Evolutionary conservation across 2,329 filamentous ascomycete species (phyloP), one percentile per base, ranked within the genome.

Genomic region (Dactylellina leptospora): DNA sequence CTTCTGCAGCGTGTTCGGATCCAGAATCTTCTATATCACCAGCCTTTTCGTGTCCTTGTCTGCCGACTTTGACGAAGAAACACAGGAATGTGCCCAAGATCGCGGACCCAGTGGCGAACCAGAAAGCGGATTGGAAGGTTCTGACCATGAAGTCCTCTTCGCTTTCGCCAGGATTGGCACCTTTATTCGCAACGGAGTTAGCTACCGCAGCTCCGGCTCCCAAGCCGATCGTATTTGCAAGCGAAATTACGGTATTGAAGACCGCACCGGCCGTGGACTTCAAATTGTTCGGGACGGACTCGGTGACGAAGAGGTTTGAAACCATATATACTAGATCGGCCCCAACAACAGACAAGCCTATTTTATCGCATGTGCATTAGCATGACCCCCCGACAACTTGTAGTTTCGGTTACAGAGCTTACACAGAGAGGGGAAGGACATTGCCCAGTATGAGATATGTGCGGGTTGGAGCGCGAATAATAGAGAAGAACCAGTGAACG

Each of bases 291-390:
- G 60, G 60, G 10, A 73, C 69, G 4, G 69, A 73, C 45, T 73
- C 69, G 1, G 55, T 51, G 3, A 66, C 69, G 33, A 60, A 73
- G 47, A 73, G 60, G 40, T 73, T 73, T 22, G 61, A 42, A 22
- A 73, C 69, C 69, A 73, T 73, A 36, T 73, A 73, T 9, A 66
- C 60, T 4, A 73, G 69, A 40, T 73, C 69, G 33, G 69, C 69
- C 6, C 69, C 69, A 22, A 73, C 28, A n/a, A 73, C 69, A 11
- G 69, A 73, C 2, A 73, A 42, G 47, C 56, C 56, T 60, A 50
- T n/a, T 23, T 45, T 45, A n/a, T 40, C 36, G 5, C 36, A n/a
- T n/a, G 10, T 44, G 2, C 2, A n/a, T 16, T 3, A 16, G 38
- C 4, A 4, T 42, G 4, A 42, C 8, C 13, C 13, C 11, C 10